phyloP scores from a whole-genome alignment of 129 eudicot species.

The Ambrosia trifida region DNA sequence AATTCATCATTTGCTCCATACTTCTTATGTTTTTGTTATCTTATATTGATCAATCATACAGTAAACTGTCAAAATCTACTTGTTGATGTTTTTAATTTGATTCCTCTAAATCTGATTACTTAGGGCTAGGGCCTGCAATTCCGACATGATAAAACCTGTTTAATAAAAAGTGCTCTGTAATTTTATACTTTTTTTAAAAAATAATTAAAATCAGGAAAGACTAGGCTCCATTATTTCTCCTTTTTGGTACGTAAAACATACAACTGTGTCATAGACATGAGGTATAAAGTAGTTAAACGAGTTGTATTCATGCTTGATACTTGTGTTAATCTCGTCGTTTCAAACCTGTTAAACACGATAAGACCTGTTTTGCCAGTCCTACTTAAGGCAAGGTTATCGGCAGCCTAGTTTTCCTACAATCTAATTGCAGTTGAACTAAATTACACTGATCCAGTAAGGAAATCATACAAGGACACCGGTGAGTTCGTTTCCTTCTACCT shows the following conservation, averaged over 20 bases:
- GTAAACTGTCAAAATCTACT: neutral
- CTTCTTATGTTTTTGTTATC: neutral
- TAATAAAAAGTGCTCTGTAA: too few species aligned
- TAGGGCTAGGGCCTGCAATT: neutral
- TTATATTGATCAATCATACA: neutral
- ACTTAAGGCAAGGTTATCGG: neutral
- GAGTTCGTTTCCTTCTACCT: slow-evolving; percentile 47
- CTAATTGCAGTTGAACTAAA: neutral
- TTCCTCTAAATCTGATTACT: neutral
- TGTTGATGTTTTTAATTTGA: neutral
- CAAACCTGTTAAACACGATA: too few species aligned
- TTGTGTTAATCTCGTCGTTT: too few species aligned
- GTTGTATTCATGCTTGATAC: too few species aligned
- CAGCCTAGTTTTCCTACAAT: neutral
- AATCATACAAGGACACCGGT: slow-evolving; percentile 64
- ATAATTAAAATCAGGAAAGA: too few species aligned
- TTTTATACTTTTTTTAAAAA: too few species aligned
- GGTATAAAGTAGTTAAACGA: too few species aligned
- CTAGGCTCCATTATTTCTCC: too few species aligned
- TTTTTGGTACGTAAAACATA: too few species aligned
- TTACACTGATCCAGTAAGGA: slow-evolving; percentile 2
- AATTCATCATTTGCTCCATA: neutral
- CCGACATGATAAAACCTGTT: too few species aligned
- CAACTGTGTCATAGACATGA: too few species aligned
- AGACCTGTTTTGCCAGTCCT: too few species aligned